These are phyloP conservation scores for Coprinopsis cinerea DNA, from an alignment of 768 basidiomycete species.

Conservation along the genomic window DNA sequence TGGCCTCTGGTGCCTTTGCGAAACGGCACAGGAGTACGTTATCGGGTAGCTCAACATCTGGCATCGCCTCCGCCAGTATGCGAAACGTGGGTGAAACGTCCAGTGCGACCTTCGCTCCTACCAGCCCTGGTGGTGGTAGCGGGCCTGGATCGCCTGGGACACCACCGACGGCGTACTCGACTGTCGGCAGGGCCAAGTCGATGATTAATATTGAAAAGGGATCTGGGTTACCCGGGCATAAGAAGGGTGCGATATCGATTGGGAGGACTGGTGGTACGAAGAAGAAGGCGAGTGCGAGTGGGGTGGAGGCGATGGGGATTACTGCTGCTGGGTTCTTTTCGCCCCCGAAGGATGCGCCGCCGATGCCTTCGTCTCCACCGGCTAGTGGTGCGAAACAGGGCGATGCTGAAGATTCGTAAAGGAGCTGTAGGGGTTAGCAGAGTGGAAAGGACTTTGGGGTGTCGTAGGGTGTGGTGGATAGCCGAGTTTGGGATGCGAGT, in stretches of 20 bases:
- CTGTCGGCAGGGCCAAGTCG: slow-evolving; percentile 44
- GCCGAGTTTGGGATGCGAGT: too few species aligned
- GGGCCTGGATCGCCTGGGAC: slow-evolving; percentile 15
- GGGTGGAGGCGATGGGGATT: slow-evolving; percentile 69
- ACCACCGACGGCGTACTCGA: slow-evolving; percentile 17
- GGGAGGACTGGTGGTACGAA: slow-evolving; percentile 59
- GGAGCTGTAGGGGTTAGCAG: background rate
- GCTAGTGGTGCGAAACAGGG: background rate
- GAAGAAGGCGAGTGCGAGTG: slow-evolving; percentile 61
- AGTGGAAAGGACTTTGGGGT: too few species aligned
- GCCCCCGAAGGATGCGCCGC: slow-evolving; percentile 39
- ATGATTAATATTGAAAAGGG: slow-evolving; percentile 61
- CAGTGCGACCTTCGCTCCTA: slow-evolving; percentile 4
- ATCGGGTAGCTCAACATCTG: slow-evolving; percentile 14
- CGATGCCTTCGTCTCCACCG: slow-evolving; percentile 20
- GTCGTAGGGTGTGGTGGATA: too few species aligned
- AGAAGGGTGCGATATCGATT: slow-evolving; percentile 29
- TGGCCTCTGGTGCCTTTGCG: slow-evolving; percentile 9
- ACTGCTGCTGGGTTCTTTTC: slow-evolving; percentile 77
- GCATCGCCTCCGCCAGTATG: slow-evolving; percentile 16
- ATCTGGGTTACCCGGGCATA: slow-evolving; percentile 18
- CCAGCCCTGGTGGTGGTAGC: slow-evolving; percentile 8
- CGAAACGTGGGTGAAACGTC: slow-evolving; percentile 21
- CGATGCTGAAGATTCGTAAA: background rate
- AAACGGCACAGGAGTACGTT: slow-evolving; percentile 21